phyloP scores from a whole-genome alignment of 1,139 yeast species.

The Geotrichum histeridarum region DNA sequence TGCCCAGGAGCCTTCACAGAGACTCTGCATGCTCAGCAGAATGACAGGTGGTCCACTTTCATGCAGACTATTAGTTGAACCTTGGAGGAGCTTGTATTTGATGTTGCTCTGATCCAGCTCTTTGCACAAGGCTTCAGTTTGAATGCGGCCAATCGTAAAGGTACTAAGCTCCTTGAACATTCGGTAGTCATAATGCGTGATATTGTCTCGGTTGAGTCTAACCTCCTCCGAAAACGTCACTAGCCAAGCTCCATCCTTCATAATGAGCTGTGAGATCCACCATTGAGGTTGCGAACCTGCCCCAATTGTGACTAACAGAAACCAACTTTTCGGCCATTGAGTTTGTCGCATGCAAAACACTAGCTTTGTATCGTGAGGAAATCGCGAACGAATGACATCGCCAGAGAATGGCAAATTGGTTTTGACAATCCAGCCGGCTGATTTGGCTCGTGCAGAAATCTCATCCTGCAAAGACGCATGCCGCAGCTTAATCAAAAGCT shows the following conservation, averaged over 20 bases:
- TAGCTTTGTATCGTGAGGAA: slow-evolving; percentile 26
- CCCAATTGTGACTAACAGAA: slow-evolving; percentile 33
- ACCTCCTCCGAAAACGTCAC: slow-evolving; percentile 30
- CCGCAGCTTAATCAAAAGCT: slow-evolving; percentile 30
- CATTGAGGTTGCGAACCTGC: slow-evolving; percentile 28
- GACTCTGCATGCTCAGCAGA: slow-evolving; percentile 24
- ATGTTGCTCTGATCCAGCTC: slow-evolving; percentile 27
- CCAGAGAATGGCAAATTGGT: slow-evolving; percentile 25
- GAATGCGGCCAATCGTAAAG: slow-evolving; percentile 30
- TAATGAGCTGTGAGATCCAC: slow-evolving; percentile 33
- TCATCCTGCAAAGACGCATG: slow-evolving; percentile 35
- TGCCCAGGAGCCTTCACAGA: slow-evolving; percentile 29
- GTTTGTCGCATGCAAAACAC: slow-evolving; percentile 35
- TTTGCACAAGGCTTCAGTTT: slow-evolving; percentile 28
- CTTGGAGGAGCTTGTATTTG: slow-evolving; percentile 26
- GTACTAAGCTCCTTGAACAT: slow-evolving; percentile 28
- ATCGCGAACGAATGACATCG: slow-evolving; percentile 28
- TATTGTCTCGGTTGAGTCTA: slow-evolving; percentile 22
- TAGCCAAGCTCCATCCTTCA: slow-evolving; percentile 31
- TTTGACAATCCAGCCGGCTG: slow-evolving; percentile 37
- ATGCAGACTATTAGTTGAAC: slow-evolving; percentile 10
- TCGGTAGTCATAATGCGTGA: slow-evolving; percentile 22
- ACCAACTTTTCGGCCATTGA: slow-evolving; percentile 38
- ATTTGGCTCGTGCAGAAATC: slow-evolving; percentile 32
- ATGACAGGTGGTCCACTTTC: slow-evolving; percentile 25